phyloP scores from a whole-genome alignment of 306 rosid genomes.

The Phaseolus lunatus region DNA sequence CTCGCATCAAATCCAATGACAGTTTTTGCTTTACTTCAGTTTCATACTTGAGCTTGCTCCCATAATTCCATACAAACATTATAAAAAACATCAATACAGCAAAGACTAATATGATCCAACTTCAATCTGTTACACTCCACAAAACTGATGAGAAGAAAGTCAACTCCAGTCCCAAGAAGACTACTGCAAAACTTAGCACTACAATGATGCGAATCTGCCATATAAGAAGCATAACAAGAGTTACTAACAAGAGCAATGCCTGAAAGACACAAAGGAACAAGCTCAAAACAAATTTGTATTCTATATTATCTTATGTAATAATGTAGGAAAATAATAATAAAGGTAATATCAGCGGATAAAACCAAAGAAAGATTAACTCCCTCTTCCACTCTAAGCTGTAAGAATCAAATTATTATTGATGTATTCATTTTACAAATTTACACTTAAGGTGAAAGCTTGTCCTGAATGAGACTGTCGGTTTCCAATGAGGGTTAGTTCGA shows the following conservation, averaged over 20 bases:
- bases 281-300: conserved; percentile 41
- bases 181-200: conserved; percentile 66
- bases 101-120: conserved; percentile 95
- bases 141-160: conserved; percentile 91
- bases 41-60: conserved; percentile 97
- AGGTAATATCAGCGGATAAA: conserved; percentile 24
- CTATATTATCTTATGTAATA: background rate
- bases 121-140: conserved; percentile 87
- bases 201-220: conserved; percentile 88
- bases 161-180: conserved; percentile 89
- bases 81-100: conserved; percentile 77
- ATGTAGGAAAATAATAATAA: conserved; percentile 12
- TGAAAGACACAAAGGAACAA: conserved; percentile 53
- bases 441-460: conserved; percentile 31
- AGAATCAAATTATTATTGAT: conserved; percentile 14
- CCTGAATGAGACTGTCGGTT: conserved; percentile 15
- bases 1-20: conserved; percentile 84
- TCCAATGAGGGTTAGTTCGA: background rate
- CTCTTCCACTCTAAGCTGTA: conserved; percentile 18
- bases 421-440: conserved; percentile 28
- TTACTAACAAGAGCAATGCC: conserved; percentile 89
- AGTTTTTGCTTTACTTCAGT: conserved; percentile 93
- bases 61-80: conserved; percentile 92
- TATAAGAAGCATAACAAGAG: conserved; percentile 97
- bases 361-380: conserved; percentile 27